These are phyloP conservation scores for Tremella yokohamensis DNA, from an alignment of 768 basidiomycete species.

Conservation along the genomic window DNA sequence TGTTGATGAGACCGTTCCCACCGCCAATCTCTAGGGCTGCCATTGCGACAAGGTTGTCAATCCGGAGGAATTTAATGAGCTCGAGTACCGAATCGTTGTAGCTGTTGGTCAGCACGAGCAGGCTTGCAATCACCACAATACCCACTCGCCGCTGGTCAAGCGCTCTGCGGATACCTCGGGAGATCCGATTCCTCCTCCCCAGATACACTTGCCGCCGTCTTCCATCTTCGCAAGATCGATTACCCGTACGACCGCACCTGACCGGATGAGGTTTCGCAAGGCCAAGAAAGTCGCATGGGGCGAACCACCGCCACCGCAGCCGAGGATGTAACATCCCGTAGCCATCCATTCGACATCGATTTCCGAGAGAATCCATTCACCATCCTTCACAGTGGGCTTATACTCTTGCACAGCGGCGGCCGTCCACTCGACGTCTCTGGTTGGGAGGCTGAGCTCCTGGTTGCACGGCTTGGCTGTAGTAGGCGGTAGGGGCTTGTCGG, in stretches of 20 bases:
- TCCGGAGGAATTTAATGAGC: conserved; percentile 32
- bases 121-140: not conserved
- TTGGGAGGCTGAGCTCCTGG: conserved; percentile 1
- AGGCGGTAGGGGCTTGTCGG: not conserved
- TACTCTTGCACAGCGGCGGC: conserved; percentile 50
- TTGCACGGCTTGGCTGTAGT: not conserved
- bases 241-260: conserved; percentile 56
- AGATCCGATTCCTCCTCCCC: conserved; percentile 49
- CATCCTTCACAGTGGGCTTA: conserved; percentile 50
- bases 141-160: conserved; percentile 53
- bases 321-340: conserved; percentile 63
- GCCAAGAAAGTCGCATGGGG: conserved; percentile 59
- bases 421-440: conserved; percentile 6
- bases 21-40: conserved; percentile 55
- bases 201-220: conserved; percentile 54
- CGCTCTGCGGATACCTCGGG: conserved; percentile 32
- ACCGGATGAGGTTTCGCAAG: conserved; percentile 57
- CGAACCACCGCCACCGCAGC: conserved; percentile 63
- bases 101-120: conserved; percentile 18
- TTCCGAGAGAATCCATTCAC: conserved; percentile 56
- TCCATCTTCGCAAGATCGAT: conserved; percentile 55
- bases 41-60: conserved; percentile 33
- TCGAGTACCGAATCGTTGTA: conserved; percentile 51
- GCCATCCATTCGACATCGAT: conserved; percentile 60
- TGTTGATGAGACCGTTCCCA: conserved; percentile 51